Base-by-base conservation (phyloP, 345 rosid genomes). In the Citrus medica region DNA sequence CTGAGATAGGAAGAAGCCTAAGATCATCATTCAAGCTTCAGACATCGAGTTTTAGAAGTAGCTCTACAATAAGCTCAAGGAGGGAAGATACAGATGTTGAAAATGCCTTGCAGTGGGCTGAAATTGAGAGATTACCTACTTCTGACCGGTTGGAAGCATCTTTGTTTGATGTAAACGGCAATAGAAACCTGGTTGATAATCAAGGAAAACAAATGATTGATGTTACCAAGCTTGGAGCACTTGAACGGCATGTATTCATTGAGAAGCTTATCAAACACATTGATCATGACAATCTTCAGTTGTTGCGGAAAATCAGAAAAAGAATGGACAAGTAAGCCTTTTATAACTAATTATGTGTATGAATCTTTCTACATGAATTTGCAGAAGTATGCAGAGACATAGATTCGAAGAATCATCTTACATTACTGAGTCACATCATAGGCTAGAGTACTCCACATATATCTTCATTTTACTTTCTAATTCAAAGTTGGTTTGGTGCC, bases 81-180 rank as follows among this genome's bases (percentile, higher is more conserved):
- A 82, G 64, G 9, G 83, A 82, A 53, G 90, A 84, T 79, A 48
- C 4, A 2, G 82, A 84, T 8, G 84, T 83, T 66, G 91, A 86
- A 69, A 28, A 83, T 79, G 83, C 83, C 62, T 79, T 79, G 58
- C 89, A 90, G 69, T 94, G 95, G 97, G 91, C 87, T 78, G 88
- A 82, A 33, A 80, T 94, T 58, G 90, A 94, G 86, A 91, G 91
- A 67, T 78, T 94, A 7, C 97, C 98, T 1, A 89, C 97, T 62
- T 76, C 73, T n/a, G 84, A 87, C 61, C 87, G 97, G 64, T 61
- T 94, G 58, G 83, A 87, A 35, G 82, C 91, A 32, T 86, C 91
- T 33, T 81, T 92, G 38, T 86, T 90, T 42, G 87, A 82, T 22
- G 13, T 65, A 48, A 77, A 79, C n/a, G 78, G 53, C 12, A 65